Conservation (phyloP, 1,284 basidiomycete genomes). For the Leccinum pachyderme region DNA sequence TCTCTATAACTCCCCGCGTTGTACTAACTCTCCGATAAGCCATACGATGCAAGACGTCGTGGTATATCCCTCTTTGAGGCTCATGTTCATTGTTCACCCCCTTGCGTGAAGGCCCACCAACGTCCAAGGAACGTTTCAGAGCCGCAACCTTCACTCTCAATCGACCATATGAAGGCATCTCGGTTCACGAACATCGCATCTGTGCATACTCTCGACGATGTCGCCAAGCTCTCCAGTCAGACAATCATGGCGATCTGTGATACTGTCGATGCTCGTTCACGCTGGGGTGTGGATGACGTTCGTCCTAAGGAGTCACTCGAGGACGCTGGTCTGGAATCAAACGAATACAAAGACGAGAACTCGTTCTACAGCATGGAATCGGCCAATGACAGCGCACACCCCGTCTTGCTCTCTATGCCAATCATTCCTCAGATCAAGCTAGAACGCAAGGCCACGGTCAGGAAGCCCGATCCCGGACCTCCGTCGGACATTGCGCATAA, state of each 20-base stretch:
- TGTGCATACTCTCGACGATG: slow-evolving; percentile 13
- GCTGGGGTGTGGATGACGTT: background rate
- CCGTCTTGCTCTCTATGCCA: slow-evolving; percentile 28
- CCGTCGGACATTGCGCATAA: background rate
- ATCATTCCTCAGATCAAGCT: slow-evolving; percentile 29
- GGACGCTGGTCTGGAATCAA: background rate
- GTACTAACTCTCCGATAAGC: background rate
- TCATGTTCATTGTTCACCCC: slow-evolving; percentile 1
- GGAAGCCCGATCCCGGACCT: slow-evolving; percentile 6
- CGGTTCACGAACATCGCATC: slow-evolving; percentile 15
- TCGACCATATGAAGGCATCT: slow-evolving; percentile 16
- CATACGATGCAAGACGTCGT: background rate
- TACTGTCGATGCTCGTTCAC: background rate
- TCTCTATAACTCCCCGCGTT: background rate
- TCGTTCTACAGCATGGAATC: slow-evolving; percentile 31
- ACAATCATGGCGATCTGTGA: background rate
- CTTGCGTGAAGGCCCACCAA: background rate
- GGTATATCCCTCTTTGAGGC: slow-evolving; percentile 3
- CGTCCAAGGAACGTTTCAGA: slow-evolving; percentile 25
- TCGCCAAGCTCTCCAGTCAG: slow-evolving; percentile 8
- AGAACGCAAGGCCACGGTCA: slow-evolving; percentile 29
- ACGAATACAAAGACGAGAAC: slow-evolving; percentile 7
- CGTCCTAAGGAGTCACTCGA: background rate
- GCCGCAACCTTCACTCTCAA: slow-evolving; percentile 21
- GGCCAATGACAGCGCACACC: slow-evolving; percentile 26